Conservation (phyloP, 805 yeast genomes). For the Spathaspora boniae region DNA sequence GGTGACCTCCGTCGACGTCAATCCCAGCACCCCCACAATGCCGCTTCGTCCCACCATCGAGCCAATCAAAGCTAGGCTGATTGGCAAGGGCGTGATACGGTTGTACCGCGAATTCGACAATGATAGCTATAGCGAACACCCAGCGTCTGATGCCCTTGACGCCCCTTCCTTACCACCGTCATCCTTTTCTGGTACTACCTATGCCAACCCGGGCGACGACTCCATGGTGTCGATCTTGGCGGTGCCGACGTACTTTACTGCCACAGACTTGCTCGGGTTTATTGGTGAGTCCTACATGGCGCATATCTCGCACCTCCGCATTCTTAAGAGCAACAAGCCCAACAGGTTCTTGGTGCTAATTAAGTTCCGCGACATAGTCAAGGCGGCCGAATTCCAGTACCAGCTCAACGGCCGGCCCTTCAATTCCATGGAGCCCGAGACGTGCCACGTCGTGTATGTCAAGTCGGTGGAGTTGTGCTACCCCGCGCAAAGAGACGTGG, state of each 20-base stretch:
- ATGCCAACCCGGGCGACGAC: constrained; percentile 42
- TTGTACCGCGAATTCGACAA: constrained; percentile 55
- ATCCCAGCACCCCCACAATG: constrained; percentile 8
- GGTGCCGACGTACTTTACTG: constrained; percentile 82
- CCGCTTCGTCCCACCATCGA: constrained; percentile 26
- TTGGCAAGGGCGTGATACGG: constrained; percentile 74
- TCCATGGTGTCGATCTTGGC: constrained; percentile 79
- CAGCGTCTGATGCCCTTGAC: constrained; percentile 2
- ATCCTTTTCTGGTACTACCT: background rate
- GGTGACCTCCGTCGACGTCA: constrained; percentile 24
- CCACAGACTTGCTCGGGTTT: constrained; percentile 78
- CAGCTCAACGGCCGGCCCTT: constrained; percentile 70
- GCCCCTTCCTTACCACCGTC: constrained; percentile 1
- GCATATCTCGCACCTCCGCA: constrained; percentile 65
- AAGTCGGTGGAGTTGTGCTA: constrained; percentile 49
- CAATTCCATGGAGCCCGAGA: constrained; percentile 86
- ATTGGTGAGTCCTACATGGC: constrained; percentile 60
- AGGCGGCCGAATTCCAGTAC: constrained; percentile 63
- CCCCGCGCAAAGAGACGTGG: constrained; percentile 8
- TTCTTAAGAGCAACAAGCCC: constrained; percentile 61
- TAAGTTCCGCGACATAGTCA: constrained; percentile 57
- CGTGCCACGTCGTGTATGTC: constrained; percentile 74
- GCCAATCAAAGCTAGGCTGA: constrained; percentile 57
- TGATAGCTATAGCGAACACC: no score
- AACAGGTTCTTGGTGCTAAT: constrained; percentile 73